Evolutionary conservation across 2,329 filamentous ascomycete species (phyloP), one percentile per base, ranked within the genome.

Genomic region (Blastomyces emzantsi): DNA sequence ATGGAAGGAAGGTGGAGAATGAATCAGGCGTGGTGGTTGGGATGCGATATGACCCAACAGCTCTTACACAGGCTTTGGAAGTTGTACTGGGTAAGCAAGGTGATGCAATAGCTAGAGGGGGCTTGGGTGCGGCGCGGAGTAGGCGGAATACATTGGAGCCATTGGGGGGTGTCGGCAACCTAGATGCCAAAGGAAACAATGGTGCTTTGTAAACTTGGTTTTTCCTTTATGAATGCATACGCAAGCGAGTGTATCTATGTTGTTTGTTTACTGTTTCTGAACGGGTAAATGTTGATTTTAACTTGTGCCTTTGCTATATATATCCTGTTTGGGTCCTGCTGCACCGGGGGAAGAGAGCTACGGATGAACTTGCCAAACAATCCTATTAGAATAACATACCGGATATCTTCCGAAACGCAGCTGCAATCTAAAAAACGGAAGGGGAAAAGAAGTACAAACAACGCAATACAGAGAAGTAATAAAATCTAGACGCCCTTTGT

Each of bases 31-130:
- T 81, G 8, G 79, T 81, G 8, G 74, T 77, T 19, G 83, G 83
- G 7, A 80, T 87, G 75, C 76, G 83, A 64, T 96, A 96, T 74
- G 92, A 97, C 75, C 82, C 87, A 62, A 87, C 83, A 62, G 92
- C 86, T 0, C 75, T 97, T 66, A 80, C 82, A 3, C 88, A 91
- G 73, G 89, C 90, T 1, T 75, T 97, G 52, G 88, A 92, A 75
- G 86, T 87, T 0, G 87, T 95, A 9, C 79, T 96, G 63, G 90
- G 90, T 0, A 85, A 80, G 66, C 82, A 82, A 61, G 77, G 78
- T n/a, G 83, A 85, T 72, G 75, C 77, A 1, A 80, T 81, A 72
- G 73, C 76, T 41, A 69, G 76, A 60, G 75, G 74, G 11, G 73
- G 70, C 4, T 47, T 73, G 15, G 73, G 73, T 15, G 73, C 68